Base-by-base conservation (phyloP, 192 early-diverging fungal genomes). In the Coemansia sp. region DNA sequence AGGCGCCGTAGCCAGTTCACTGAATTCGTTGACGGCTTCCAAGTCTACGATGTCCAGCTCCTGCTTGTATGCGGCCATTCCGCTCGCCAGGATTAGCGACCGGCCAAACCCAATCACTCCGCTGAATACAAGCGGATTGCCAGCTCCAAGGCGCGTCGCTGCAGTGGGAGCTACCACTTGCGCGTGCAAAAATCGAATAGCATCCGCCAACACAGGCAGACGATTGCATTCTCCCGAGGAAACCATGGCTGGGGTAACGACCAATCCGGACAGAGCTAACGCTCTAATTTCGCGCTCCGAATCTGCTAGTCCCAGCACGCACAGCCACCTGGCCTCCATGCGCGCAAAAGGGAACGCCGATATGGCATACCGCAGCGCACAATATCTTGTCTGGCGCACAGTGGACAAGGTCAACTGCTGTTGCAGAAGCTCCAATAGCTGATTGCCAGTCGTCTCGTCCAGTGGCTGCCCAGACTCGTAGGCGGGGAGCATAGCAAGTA, bases 401-500 rank as follows among this genome's bases (percentile, higher is more conserved):
- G 67, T 62, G 60, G 78, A 32, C 43, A 53, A 60, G 15, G 68
- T 47, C 27, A 89, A 69, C 57, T 89, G 88, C 12, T 32, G 62
- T n/a, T 86, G 74, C n/a, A 92, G 60, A 12, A 90, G 77, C 1
- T 51, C 65, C 35, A 85, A 64, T n/a, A 92, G 62, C 0, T 64
- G 66, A 1, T 65, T 15, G 40, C 67, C 40, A 4, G 72, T 49
- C 12, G 67, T 43, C 0, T 19, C 51, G 6, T 67, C 32, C 19
- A 68, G 70, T 11, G 47, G 47, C 19, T 66, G 47, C 20, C 62
- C 35, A 1, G 74, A 43, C 46, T 84, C 67, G 73, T 88, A 91
- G 2, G 89, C 88, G 0, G 88, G 84, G 38, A 90, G 81, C 89
- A 96, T 91, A 8, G 87, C 89, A 9, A 89, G 85, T 6, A 97